Base-by-base conservation (phyloP, 768 basidiomycete species). In the Hygrophoropsis aurantiaca region DNA sequence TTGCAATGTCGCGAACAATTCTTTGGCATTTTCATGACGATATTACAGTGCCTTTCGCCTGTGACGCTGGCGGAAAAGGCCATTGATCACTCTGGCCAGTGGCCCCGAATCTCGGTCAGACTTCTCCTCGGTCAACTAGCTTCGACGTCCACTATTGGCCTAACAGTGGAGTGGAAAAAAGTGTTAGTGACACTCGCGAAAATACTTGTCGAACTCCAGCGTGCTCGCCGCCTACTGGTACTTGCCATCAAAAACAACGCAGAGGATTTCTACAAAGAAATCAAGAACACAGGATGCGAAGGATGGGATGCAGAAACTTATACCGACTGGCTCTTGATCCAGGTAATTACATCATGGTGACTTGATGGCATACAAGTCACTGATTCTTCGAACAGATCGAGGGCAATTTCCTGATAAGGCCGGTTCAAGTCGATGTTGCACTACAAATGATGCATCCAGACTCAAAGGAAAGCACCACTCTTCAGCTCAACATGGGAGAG, bases 401-500 rank as follows among this genome's bases (percentile, higher is more conserved):
- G 5, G 50, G 55, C 6, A 51, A 68, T 39, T 47, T 70, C 30
- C 33, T 64, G 11, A 53, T 58, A 20, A 62, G 68, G 21, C 54
- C 46, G 11, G 41, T 66, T 18, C 68, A 69, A 45, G 49, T 54
- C 0, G 39, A 50, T 15, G 51, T 71, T 23, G 59, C 69, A 10
- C 42, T 40, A 6, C 52, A 69, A 35, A 71, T 69, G 69, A 61
- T 68, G 24, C 39, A 49, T 10, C 68, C 68, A 1, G 27, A 30
- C 11, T 57, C 58, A 0, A 44, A 50, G 4, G 10, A 52, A 5
- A 80, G 73, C 44, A 68, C 70, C 0, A 54, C 68, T 4, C 61
- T 74, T 15, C 78, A 80, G 47, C 69, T 80, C 11, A 77, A 79
- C 43, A 80, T 80, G 78, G 78, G 78, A 13, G 78, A 80, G 52